Base-by-base conservation (phyloP, 306 rosid genomes). In the Vicia sativa region DNA sequence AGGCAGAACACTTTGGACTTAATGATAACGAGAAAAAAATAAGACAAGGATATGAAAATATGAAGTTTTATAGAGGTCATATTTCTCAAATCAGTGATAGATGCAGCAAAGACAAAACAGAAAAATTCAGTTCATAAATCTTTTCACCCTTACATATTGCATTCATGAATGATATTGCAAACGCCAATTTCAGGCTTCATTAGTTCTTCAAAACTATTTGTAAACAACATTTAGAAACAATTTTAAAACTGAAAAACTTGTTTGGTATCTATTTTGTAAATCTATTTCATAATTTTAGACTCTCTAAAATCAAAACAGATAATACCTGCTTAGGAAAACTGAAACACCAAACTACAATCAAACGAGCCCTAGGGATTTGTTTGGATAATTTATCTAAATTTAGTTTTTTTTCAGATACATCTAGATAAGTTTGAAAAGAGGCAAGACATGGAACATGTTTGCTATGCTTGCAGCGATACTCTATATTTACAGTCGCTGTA, bases 81-180 rank as follows among this genome's bases (percentile, higher is more conserved):
- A 61, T 3, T 52, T 38, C 42, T 31, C 3, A 62, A 5, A 72
- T 35, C 29, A 60, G 44, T 4, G 42, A 62, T 3, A 7, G 9
- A n/a, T 2, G 41, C 13, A 19, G 59, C 69, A 49, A 15, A 6
- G 9, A 35, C 49, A 62, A 15, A 26, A 21, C 44, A 61, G 4
- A 38, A 37, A 46, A 25, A 14, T 6, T 21, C 43, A 9, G 61
- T 28, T 48, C 52, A 61, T 48, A 49, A 57, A 46, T 25, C 11
- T 64, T 72, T 21, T 73, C 45, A 39, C 28, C 35, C 44, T 12
- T 62, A 35, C 15, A 56, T 56, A 25, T 55, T 69, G 26, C 57
- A 37, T 23, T 52, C 73, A 52, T 52, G 62, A 53, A 38, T 23
- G 28, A 54, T 68, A 68, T 21, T 14, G 45, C 23, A 57, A 56